Percentiles rank a stretch among this genome's conserved stretches.
Evolutionary conservation across 805 yeast species (phyloP).

Genomic region (Kazachstania psychrophila): DNA sequence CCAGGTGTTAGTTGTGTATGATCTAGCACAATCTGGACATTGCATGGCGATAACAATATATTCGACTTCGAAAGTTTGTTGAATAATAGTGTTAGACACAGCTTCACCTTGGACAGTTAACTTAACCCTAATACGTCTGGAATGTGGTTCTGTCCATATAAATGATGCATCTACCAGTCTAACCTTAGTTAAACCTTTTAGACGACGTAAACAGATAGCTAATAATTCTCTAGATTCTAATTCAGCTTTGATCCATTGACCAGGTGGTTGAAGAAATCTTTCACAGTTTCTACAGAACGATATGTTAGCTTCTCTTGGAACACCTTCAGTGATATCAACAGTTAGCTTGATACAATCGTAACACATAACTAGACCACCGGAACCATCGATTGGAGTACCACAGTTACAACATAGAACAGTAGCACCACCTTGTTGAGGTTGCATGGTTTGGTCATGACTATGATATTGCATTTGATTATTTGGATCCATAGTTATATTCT

Average conservation of each 20-base stretch:
- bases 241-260: conserved; percentile 84
- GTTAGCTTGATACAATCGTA: conserved; percentile 92
- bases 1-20: conserved; percentile 96
- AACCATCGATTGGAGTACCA: conserved; percentile 97
- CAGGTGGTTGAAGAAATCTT: conserved; percentile 88
- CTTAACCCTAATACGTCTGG: conserved; percentile 85
- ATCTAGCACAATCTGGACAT: conserved; percentile 97
- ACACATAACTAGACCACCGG: conserved; percentile 88
- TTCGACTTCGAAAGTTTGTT: conserved; percentile 91
- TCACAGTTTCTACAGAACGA: conserved; percentile 97
- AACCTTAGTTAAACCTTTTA: conserved; percentile 80
- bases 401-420: conserved; percentile 96
- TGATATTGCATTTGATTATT: conserved; percentile 22
- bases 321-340: conserved; percentile 88
- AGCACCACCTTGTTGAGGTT: conserved; percentile 38
- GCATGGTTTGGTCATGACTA: conserved; percentile 40
- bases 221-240: conserved; percentile 87
- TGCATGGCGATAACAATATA: conserved; percentile 91
- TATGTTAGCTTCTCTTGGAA: conserved; percentile 87
- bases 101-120: conserved; percentile 97
- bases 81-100: conserved; percentile 79
- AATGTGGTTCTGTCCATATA: conserved; percentile 99
- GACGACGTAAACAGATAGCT: conserved; percentile 79
- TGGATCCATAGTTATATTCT: conserved; percentile 22
- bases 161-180: conserved; percentile 88